Percentiles rank a stretch among this genome's conserved stretches.
Evolutionary conservation across 2,329 filamentous ascomycete species (phyloP).

Genomic region (Claviceps sp.): DNA sequence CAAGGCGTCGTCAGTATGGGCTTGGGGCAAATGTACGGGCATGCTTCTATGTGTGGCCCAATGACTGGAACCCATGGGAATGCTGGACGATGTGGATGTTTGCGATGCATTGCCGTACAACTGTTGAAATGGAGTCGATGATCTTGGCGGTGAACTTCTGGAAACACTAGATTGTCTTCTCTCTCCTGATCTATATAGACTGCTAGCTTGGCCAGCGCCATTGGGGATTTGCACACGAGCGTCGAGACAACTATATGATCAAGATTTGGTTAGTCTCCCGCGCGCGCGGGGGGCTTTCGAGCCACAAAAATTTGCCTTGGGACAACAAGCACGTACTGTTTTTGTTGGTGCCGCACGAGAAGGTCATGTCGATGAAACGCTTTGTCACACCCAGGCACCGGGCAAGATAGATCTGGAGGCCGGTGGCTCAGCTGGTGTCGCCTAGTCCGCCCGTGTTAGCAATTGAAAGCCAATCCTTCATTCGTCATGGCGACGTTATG

Average conservation of each 20-base stretch:
- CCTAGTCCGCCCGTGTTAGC: conserved; percentile 23
- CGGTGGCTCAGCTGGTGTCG: conserved; percentile 49
- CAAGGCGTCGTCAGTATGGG: conserved; percentile 11
- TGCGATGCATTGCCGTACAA: conserved; percentile 5
- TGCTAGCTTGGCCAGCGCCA: background rate
- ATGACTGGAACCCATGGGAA: conserved; percentile 8
- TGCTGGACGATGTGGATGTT: conserved; percentile 5
- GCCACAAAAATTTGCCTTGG: background rate
- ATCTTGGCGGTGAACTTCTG: conserved; percentile 7
- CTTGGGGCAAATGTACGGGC: conserved; percentile 5
- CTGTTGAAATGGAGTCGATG: conserved; percentile 6
- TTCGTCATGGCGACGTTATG: conserved; percentile 2
- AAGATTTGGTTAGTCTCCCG: background rate
- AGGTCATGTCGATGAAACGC: conserved; percentile 47
- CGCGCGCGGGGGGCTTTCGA: background rate
- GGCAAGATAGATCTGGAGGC: conserved; percentile 38
- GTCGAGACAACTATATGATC: conserved; percentile 12
- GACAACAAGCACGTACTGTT: conserved; percentile 19
- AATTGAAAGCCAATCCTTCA: conserved; percentile 6
- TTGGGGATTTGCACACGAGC: conserved; percentile 2
- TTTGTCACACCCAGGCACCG: conserved; percentile 39
- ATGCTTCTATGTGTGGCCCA: conserved; percentile 12
- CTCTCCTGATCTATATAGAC: conserved; percentile 3
- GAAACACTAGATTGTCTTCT: conserved; percentile 9
- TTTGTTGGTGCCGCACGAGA: conserved; percentile 39